phyloP scores from a whole-genome alignment of 1,139 yeast genomes.

The Saccharomyces hybrid region DNA sequence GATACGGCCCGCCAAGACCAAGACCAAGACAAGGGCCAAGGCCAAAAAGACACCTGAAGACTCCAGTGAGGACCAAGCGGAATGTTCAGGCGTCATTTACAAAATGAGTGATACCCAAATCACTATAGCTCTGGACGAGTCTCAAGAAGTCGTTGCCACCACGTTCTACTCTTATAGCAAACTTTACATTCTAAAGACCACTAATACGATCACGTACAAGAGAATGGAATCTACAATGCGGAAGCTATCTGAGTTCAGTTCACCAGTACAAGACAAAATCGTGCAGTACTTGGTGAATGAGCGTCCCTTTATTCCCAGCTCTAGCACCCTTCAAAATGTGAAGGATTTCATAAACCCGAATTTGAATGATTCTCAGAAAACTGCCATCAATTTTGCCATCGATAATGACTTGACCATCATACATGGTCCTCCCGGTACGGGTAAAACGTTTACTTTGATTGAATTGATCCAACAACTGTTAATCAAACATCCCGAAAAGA shows the following conservation, averaged over 20 bases:
- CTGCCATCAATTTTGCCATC: conserved; percentile 48
- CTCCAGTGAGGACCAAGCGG: conserved; percentile 8
- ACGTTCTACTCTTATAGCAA: conserved; percentile 34
- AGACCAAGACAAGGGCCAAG: conserved; percentile 4
- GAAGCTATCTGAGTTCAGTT: conserved; percentile 46
- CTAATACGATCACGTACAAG: conserved; percentile 62
- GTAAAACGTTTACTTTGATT: conserved; percentile 78
- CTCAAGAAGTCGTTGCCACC: conserved; percentile 41
- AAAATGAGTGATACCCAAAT: conserved; percentile 31
- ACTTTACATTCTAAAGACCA: conserved; percentile 58
- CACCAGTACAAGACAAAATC: conserved; percentile 27
- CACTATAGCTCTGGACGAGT: conserved; percentile 55
- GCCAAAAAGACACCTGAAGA: conserved; percentile 3
- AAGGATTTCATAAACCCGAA: conserved; percentile 39
- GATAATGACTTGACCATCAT: conserved; percentile 47
- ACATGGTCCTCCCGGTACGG: conserved; percentile 79
- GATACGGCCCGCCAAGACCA: conserved; percentile 27
- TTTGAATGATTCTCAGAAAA: conserved; percentile 67
- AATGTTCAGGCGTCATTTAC: conserved; percentile 3
- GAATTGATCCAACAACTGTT: conserved; percentile 74
- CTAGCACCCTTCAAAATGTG: conserved; percentile 3
- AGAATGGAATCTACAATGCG: conserved; percentile 77
- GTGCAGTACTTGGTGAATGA: conserved; percentile 21
- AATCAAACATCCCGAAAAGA: conserved; percentile 40
- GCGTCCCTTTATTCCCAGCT: conserved; percentile 10